Percentiles rank a stretch among this genome's conserved stretches.
Evolutionary conservation across 331 rosid genomes (phyloP).

Genomic region (Phaseolus coccineus): DNA sequence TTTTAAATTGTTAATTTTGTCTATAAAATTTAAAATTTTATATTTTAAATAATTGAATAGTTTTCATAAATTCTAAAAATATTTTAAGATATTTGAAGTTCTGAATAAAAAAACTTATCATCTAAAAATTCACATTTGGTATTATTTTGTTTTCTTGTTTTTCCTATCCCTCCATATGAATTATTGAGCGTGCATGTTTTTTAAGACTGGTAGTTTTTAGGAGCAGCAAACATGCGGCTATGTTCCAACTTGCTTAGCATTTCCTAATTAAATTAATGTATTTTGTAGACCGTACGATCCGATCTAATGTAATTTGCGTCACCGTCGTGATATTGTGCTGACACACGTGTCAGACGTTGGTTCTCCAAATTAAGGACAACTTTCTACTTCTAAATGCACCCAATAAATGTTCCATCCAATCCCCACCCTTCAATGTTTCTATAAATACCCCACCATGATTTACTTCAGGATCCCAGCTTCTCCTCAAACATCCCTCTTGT

Average conservation of each 20-base stretch:
- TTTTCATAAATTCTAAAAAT: too few relatives aligned
- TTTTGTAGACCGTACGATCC: constrained; percentile 21
- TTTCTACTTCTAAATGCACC: constrained; percentile 7
- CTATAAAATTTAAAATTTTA: background rate
- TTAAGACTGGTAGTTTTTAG: background rate
- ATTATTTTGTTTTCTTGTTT: background rate
- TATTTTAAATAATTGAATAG: background rate
- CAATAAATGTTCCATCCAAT: constrained; percentile 38
- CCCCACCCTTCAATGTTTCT: constrained; percentile 32
- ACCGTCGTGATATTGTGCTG: constrained; percentile 5
- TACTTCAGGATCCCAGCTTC: constrained; percentile 3
- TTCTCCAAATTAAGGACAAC: background rate
- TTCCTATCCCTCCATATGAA: background rate
- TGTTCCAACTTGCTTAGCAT: background rate
- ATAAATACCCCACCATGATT: constrained; percentile 40
- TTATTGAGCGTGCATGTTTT: background rate
- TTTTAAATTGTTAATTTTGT: too few relatives aligned
- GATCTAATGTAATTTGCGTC: constrained; percentile 37
- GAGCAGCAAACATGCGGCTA: constrained; percentile 1
- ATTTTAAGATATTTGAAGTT: too few relatives aligned
- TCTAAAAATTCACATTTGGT: too few relatives aligned
- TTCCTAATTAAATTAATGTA: constrained; percentile 1
- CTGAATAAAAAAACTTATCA: too few relatives aligned
- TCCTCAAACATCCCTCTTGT: constrained; percentile 24
- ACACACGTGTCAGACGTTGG: constrained; percentile 45